A percentile compares a stretch with the other conserved stretches of the same genome.
Evolutionary conservation across 805 yeast genomes (phyloP).

Genomic region (Lipomyces chichibuensis): DNA sequence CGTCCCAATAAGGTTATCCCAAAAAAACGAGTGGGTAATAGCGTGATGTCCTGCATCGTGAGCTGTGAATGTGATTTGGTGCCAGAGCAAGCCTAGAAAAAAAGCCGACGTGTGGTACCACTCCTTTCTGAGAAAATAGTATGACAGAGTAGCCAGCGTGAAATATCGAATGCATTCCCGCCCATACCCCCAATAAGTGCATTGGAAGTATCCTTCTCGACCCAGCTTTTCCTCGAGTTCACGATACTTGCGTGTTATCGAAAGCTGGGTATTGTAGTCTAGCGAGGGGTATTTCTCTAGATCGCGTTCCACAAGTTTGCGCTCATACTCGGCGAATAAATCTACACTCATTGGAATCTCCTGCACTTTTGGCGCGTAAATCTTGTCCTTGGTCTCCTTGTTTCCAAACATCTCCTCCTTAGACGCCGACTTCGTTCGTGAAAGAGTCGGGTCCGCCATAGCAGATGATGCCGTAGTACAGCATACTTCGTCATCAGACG

Average conservation of each 20-base stretch:
- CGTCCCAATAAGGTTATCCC: constrained; percentile 75
- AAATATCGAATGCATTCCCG: constrained; percentile 66
- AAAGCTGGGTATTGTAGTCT: constrained; percentile 67
- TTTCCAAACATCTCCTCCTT: not conserved
- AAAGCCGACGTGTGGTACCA: constrained; percentile 62
- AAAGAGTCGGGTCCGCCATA: not conserved
- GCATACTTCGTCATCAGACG: constrained; percentile 1
- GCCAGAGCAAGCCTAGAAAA: constrained; percentile 79
- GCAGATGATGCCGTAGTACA: not conserved
- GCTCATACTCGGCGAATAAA: constrained; percentile 61
- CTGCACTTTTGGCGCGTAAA: constrained; percentile 34
- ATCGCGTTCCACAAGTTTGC: constrained; percentile 58
- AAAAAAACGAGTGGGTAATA: constrained; percentile 75
- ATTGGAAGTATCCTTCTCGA: constrained; percentile 65
- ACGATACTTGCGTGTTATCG: constrained; percentile 60
- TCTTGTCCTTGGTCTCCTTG: constrained; percentile 17
- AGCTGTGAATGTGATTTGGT: constrained; percentile 81
- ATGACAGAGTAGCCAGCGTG: constrained; percentile 55
- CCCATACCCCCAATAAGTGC: constrained; percentile 73
- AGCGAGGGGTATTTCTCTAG: constrained; percentile 61
- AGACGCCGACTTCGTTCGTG: not conserved
- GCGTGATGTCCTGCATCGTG: constrained; percentile 91
- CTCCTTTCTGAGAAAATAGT: constrained; percentile 52
- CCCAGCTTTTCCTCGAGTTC: constrained; percentile 60
- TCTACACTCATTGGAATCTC: constrained; percentile 37